phyloP scores from a whole-genome alignment of 2,329 filamentous ascomycete genomes.

The Ambrosiella beaveri region DNA sequence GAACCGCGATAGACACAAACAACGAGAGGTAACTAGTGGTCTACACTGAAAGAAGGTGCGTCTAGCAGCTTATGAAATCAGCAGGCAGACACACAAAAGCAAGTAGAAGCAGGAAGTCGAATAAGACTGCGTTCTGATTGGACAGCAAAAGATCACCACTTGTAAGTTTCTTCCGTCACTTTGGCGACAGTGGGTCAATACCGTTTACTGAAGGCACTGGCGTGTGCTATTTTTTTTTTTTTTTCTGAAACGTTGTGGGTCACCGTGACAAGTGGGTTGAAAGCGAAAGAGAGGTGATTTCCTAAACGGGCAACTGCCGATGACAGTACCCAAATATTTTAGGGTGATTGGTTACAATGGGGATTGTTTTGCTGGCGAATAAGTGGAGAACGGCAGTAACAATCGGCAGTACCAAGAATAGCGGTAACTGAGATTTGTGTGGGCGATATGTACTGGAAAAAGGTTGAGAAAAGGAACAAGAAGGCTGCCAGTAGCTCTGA shows the following conservation, averaged over 20 bases:
- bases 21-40: background rate
- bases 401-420: background rate
- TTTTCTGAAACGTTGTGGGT: no score
- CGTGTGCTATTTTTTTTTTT: background rate
- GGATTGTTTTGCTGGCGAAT: background rate
- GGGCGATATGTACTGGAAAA: conserved; percentile 10
- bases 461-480: conserved; percentile 10
- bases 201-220: background rate
- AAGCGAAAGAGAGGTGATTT: background rate
- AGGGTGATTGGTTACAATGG: background rate
- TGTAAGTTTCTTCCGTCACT: background rate
- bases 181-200: no score
- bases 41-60: background rate
- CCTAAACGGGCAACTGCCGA: background rate
- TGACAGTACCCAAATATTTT: background rate
- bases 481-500: conserved; percentile 12
- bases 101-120: background rate
- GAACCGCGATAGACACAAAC: background rate
- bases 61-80: background rate
- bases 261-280: background rate
- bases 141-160: background rate
- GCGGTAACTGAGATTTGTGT: background rate
- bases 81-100: background rate
- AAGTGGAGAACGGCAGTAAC: background rate
- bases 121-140: background rate